A percentile compares a stretch with the other conserved stretches of the same genome.
These are phyloP conservation scores for Cicer pinnatifidum DNA, from an alignment of 306 rosid species.

Conservation along the genomic window DNA sequence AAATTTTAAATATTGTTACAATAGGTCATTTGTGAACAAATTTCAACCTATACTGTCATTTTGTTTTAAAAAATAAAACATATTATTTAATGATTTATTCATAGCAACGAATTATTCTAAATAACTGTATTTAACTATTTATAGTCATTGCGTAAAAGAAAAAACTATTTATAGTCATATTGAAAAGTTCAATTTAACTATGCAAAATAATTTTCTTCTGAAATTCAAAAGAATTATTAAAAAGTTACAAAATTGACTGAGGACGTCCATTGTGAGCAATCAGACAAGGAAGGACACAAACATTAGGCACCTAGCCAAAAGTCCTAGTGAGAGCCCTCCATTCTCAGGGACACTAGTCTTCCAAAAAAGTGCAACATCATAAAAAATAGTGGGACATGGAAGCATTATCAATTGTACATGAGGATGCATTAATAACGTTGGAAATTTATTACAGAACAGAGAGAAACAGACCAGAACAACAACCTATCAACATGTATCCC, in stretches of 20 bases:
- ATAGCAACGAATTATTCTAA: background rate
- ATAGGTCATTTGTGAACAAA: background rate
- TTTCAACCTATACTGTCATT: background rate
- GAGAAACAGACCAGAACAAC: constrained; percentile 33
- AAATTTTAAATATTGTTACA: background rate
- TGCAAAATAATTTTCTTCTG: no score
- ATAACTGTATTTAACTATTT: background rate
- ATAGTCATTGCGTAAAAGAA: no score
- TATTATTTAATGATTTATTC: background rate
- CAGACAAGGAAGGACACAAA: constrained; percentile 22
- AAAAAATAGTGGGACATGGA: constrained; percentile 22
- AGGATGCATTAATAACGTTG: background rate
- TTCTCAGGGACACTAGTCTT: constrained; percentile 3
- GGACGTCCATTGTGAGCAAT: background rate
- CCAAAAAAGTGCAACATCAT: constrained; percentile 6
- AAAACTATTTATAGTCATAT: background rate
- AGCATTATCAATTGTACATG: constrained; percentile 30
- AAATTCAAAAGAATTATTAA: no score
- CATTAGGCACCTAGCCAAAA: constrained; percentile 9
- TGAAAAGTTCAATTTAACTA: background rate
- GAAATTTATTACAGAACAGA: constrained; percentile 44
- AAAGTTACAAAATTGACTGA: background rate
- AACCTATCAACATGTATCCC: constrained; percentile 39
- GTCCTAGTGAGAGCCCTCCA: background rate
- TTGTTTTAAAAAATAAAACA: background rate